A percentile compares a stretch with the other conserved stretches of the same genome.
Evolutionary conservation across 768 basidiomycete genomes (phyloP).

Genomic region (Rhodocollybia butyracea): DNA sequence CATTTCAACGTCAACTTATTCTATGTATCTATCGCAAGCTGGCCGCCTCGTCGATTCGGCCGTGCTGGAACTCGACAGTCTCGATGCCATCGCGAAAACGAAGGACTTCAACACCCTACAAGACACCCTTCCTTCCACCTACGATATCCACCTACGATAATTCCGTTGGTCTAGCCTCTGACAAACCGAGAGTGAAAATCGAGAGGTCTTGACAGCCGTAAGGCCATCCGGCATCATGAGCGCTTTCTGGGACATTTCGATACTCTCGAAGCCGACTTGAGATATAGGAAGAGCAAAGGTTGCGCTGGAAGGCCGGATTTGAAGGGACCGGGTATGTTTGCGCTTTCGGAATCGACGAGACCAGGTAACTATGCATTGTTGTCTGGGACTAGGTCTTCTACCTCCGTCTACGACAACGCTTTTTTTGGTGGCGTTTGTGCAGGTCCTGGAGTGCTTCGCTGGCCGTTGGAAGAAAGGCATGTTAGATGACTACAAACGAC

Average conservation of each 20-base stretch:
- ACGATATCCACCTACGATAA: no score
- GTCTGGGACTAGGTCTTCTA: slow-evolving; percentile 14
- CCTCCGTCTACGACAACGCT: slow-evolving; percentile 20
- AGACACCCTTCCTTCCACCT: no score
- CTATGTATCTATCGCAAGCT: no score
- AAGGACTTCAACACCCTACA: no score
- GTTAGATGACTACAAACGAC: no score
- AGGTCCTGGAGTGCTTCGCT: slow-evolving; percentile 78
- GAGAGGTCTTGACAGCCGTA: no score
- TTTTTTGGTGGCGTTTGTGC: slow-evolving; percentile 70
- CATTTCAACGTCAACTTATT: no score
- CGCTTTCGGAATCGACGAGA: slow-evolving; percentile 63
- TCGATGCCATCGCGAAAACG: no score
- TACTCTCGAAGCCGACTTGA: slow-evolving; percentile 44
- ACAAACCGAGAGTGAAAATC: no score
- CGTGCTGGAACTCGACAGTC: no score
- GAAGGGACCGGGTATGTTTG: slow-evolving; percentile 58
- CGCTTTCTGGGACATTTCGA: slow-evolving; percentile 83
- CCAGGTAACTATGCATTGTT: slow-evolving; percentile 45
- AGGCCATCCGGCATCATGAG: slow-evolving; percentile 81
- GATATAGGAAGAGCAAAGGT: slow-evolving; percentile 19
- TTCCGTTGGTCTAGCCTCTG: no score
- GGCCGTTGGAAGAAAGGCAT: slow-evolving; percentile 71
- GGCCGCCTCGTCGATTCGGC: no score
- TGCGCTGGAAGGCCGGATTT: slow-evolving; percentile 29